These are phyloP conservation scores for Trypanosoma caninum DNA, from an alignment of 208 protist species.

Conservation along the genomic window DNA sequence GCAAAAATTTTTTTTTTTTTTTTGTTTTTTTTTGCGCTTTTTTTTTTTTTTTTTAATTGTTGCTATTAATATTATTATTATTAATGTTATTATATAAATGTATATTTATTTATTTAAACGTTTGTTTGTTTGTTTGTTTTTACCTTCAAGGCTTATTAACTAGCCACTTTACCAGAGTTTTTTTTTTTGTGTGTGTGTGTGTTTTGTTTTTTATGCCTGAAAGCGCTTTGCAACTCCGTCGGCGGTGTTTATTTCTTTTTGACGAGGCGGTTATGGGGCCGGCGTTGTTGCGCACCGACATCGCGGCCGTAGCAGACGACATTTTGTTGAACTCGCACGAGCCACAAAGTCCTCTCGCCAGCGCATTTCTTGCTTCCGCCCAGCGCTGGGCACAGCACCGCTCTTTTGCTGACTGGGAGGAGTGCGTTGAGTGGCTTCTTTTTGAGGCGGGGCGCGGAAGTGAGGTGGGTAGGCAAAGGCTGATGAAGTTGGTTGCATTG, in stretches of 20 bases:
- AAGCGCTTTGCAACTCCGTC: slow-evolving; percentile 40
- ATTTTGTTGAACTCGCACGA: slow-evolving; percentile 1
- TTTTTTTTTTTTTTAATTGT: no score
- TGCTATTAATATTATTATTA: no score
- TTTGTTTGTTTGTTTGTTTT: neutral
- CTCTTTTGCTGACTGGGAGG: slow-evolving; percentile 35
- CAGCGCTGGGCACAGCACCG: slow-evolving; percentile 1
- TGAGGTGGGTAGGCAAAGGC: neutral
- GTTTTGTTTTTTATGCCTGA: slow-evolving; percentile 6
- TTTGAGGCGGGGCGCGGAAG: slow-evolving; percentile 14
- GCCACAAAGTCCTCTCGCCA: neutral
- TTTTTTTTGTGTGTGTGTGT: neutral
- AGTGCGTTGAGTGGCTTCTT: slow-evolving; percentile 49
- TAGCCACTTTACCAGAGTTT: no score
- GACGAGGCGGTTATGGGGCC: slow-evolving; percentile 31
- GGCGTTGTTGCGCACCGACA: slow-evolving; percentile 1
- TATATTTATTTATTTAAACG: no score
- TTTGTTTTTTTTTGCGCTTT: neutral
- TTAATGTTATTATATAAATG: no score
- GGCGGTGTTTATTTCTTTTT: slow-evolving; percentile 67
- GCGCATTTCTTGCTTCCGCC: neutral
- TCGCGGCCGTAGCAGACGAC: neutral
- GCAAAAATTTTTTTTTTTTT: no score
- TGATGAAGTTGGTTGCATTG: slow-evolving; percentile 6
- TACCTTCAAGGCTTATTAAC: no score